Percentiles rank a stretch among this genome's conserved stretches.
Conservation (phyloP, 495 filamentous ascomycete genomes). For the Penicillium paxilli region DNA sequence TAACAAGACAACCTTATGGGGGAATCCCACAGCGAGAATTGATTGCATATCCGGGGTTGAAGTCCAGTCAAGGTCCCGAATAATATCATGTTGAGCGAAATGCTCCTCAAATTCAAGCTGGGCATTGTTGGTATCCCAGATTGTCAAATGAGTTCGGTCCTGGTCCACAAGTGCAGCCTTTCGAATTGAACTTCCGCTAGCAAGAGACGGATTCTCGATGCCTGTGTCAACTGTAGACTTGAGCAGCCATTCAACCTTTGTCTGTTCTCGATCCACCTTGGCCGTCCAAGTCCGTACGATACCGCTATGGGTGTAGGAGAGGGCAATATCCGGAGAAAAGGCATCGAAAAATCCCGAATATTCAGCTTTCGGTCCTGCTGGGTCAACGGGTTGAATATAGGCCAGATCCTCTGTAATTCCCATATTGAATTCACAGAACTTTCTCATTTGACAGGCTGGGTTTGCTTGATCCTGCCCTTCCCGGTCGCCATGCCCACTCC, state of each 20-base stretch:
- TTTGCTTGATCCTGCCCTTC: constrained; percentile 21
- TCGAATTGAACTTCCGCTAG: constrained; percentile 81
- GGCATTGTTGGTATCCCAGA: constrained; percentile 85
- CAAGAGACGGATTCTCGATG: constrained; percentile 69
- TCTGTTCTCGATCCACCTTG: constrained; percentile 57
- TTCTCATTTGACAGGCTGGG: constrained; percentile 46
- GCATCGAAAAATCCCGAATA: constrained; percentile 83
- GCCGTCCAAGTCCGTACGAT: constrained; percentile 85
- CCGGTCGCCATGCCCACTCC: constrained; percentile 28
- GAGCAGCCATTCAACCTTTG: constrained; percentile 74
- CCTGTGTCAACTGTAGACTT: constrained; percentile 84
- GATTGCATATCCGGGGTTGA: constrained; percentile 90
- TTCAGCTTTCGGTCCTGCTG: constrained; percentile 70
- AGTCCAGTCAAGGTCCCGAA: constrained; percentile 91
- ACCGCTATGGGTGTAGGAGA: constrained; percentile 79
- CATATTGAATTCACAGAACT: constrained; percentile 74
- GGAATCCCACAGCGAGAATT: constrained; percentile 88
- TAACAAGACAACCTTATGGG: constrained; percentile 78
- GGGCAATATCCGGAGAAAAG: constrained; percentile 84
- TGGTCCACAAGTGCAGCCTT: constrained; percentile 84
- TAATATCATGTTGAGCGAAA: constrained; percentile 70
- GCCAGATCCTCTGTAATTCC: constrained; percentile 71
- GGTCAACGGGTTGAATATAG: constrained; percentile 87
- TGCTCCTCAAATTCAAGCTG: constrained; percentile 79
- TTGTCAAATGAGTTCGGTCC: constrained; percentile 73